Evolutionary conservation across 164 flowering plant species (phyloP), one percentile per base, ranked within the genome.

Genomic region (Amborella trichopoda): DNA sequence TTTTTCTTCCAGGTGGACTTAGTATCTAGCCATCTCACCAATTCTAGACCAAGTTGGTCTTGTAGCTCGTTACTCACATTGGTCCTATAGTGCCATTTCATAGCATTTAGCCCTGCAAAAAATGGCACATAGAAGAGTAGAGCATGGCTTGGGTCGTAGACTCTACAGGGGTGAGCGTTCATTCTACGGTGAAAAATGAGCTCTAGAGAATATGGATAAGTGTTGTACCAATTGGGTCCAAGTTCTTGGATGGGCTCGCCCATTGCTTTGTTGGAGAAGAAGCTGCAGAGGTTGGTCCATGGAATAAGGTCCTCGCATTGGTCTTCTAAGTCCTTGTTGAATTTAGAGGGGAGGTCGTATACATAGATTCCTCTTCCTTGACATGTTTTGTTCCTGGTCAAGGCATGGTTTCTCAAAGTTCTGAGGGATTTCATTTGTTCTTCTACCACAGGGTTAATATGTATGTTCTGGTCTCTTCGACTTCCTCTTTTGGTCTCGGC

Each of bases 111-210:
- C 1, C 88, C 94, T 2, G 81, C 90, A 49, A 77, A 87, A 36
- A 55, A 87, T 4, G 96, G 96, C 23, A 87, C 90, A 54, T 75
- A 87, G 49, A 87, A 80, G n/a, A 83, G 79, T 51, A 70, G 68
- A 0, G 90, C 94, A 13, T 74, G 70, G 14, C 57, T 50, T 26
- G 46, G 58, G 19, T 79, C 59, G 37, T 70, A 42, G 20, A 75
- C 82, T 54, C 89, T 66, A 49, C 96, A 87, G 16, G 76, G 83
- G 59, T 87, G 93, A 50, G 65, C 77, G 38, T 70, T 44, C 19
- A 77, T 60, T 25, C 81, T 59, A 0, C 81, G 51, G 48, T 87
- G 94, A 44, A 87, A 83, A 3, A 87, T 81, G 0, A 70, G 77
- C 50, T 87, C 96, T 23, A 83, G 58, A 0, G 85, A 54, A 28